Evolutionary conservation across 768 basidiomycete species (phyloP).

Genomic region (Inosperma sp.): DNA sequence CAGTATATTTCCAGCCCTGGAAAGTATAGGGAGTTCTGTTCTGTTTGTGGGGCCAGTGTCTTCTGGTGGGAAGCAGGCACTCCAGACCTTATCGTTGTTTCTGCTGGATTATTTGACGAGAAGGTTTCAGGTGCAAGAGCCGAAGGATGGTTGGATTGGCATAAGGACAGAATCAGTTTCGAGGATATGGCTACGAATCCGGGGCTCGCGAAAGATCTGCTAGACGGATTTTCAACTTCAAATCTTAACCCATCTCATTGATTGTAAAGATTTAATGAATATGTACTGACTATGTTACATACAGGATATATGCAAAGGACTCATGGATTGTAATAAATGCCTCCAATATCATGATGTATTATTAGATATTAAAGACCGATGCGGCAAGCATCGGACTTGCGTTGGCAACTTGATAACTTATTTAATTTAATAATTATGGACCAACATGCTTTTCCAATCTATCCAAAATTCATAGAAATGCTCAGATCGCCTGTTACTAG

Average conservation of each 20-base stretch:
- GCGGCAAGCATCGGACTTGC: too few relatives aligned
- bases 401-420: too few relatives aligned
- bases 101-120: slow-evolving; percentile 29
- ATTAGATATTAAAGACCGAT: too few relatives aligned
- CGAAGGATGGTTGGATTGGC: slow-evolving; percentile 19
- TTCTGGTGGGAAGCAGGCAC: slow-evolving; percentile 25
- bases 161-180: slow-evolving; percentile 12
- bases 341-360: too few relatives aligned
- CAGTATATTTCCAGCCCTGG: slow-evolving; percentile 29
- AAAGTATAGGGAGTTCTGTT: slow-evolving; percentile 28
- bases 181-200: slow-evolving; percentile 1
- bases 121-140: slow-evolving; percentile 21
- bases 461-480: too few relatives aligned
- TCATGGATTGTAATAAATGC: too few relatives aligned
- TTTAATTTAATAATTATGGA: too few relatives aligned
- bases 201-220: slow-evolving; percentile 7
- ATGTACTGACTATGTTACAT: not conserved
- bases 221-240: slow-evolving; percentile 2
- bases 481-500: too few relatives aligned
- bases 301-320: too few relatives aligned
- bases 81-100: slow-evolving; percentile 24
- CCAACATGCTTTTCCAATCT: too few relatives aligned
- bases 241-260: not conserved
- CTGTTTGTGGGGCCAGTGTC: slow-evolving; percentile 28
- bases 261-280: not conserved